Evolutionary conservation across 371 early-diverging fungal species (phyloP).

Genomic region (Apophysomyces ossiformis): DNA sequence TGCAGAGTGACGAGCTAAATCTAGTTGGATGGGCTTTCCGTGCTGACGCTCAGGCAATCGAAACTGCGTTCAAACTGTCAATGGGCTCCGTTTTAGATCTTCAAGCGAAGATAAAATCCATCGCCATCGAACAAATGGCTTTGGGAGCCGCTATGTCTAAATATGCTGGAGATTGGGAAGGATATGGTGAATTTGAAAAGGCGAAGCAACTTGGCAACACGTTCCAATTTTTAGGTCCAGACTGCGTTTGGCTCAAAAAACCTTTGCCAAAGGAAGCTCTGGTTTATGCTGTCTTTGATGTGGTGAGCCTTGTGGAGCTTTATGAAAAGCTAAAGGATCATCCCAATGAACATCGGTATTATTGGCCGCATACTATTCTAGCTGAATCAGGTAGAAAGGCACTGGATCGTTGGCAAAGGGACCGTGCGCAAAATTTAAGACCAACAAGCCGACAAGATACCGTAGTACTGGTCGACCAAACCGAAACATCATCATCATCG

Average conservation of each 20-base stretch:
- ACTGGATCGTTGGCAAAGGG: conserved; percentile 26
- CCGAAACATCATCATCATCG: background rate
- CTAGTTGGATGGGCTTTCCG: conserved; percentile 46
- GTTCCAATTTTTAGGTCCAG: conserved; percentile 32
- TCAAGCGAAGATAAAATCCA: conserved; percentile 34
- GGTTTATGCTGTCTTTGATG: conserved; percentile 53
- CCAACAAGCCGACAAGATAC: background rate
- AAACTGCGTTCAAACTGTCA: conserved; percentile 26
- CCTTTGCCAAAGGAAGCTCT: conserved; percentile 46
- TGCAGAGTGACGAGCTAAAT: conserved; percentile 11
- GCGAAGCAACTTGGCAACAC: conserved; percentile 33
- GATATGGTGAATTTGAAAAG: conserved; percentile 32
- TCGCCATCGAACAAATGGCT: conserved; percentile 34
- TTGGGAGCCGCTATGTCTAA: conserved; percentile 32
- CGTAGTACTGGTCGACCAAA: background rate
- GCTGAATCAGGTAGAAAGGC: conserved; percentile 18
- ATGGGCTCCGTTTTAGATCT: conserved; percentile 39
- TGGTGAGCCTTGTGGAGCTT: conserved; percentile 39
- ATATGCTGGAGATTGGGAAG: conserved; percentile 38
- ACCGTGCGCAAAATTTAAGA: conserved; percentile 13
- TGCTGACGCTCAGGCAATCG: conserved; percentile 47
- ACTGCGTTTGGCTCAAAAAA: conserved; percentile 43
- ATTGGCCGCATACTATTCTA: conserved; percentile 35
- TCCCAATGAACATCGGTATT: conserved; percentile 11
- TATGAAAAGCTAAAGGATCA: conserved; percentile 20